Percentiles rank a stretch among this genome's conserved stretches.
phyloP scores from a whole-genome alignment of 805 yeast species.

The Yamadazyma scolyti region DNA sequence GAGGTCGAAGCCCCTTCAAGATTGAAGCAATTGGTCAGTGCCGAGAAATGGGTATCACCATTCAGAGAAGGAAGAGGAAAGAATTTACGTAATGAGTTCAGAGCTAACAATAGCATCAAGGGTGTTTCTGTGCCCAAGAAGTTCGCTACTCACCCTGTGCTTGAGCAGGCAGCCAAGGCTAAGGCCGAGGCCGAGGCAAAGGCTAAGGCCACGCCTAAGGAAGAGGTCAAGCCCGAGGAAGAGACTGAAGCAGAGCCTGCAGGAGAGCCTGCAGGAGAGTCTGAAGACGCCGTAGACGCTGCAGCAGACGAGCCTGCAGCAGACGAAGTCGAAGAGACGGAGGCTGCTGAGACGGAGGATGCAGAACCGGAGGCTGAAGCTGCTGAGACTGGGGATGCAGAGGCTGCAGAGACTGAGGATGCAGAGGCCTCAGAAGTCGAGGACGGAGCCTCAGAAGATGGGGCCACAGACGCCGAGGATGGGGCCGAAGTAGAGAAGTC shows the following conservation, averaged over 20 bases:
- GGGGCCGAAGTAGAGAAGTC: constrained; percentile 6
- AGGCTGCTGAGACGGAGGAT: constrained; percentile 11
- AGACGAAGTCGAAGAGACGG: constrained; percentile 12
- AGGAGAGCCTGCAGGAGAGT: constrained; percentile 11
- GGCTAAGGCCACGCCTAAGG: constrained; percentile 12
- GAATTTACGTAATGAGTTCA: constrained; percentile 33
- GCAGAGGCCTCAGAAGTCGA: constrained; percentile 10
- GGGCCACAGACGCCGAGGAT: constrained; percentile 14
- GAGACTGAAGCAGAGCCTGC: constrained; percentile 9
- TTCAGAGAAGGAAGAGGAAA: constrained; percentile 27
- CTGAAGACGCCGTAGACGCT: constrained; percentile 7
- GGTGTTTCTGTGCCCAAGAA: constrained; percentile 36
- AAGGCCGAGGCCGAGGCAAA: constrained; percentile 6
- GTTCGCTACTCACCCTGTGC: constrained; percentile 37
- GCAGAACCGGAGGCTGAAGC: constrained; percentile 6
- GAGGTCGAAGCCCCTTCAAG: constrained; percentile 9
- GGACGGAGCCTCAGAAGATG: constrained; percentile 20
- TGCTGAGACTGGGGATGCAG: constrained; percentile 9
- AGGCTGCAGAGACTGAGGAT: constrained; percentile 16
- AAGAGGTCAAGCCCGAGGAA: constrained; percentile 13
- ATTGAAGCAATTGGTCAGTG: constrained; percentile 28
- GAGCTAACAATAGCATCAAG: constrained; percentile 29
- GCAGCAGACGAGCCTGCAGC: constrained; percentile 11
- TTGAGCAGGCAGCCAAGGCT: constrained; percentile 32
- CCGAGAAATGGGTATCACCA: constrained; percentile 40